Conservation (phyloP, 345 rosid genomes). For the Chamaenerion angustifolium region DNA sequence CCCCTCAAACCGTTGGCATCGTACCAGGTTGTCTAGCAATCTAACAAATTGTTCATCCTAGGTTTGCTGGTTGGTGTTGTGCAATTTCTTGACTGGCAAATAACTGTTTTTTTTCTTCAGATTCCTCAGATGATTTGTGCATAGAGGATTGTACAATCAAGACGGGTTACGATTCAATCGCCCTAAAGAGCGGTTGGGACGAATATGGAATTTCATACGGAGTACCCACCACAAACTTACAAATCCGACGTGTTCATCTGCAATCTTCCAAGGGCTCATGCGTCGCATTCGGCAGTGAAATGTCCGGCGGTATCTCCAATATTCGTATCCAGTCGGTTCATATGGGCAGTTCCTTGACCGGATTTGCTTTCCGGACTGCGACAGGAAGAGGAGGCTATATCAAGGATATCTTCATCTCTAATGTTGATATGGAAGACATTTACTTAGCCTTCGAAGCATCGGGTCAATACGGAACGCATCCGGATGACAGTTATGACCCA, state of each 20-base stretch:
- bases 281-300: slow-evolving; percentile 89
- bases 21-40: slow-evolving; percentile 51
- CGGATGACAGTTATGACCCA: slow-evolving; percentile 61
- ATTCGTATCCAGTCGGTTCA: slow-evolving; percentile 36
- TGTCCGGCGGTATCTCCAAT: slow-evolving; percentile 87
- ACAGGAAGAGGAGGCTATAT: slow-evolving; percentile 85
- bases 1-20: slow-evolving; percentile 58
- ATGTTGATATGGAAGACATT: slow-evolving; percentile 24
- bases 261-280: slow-evolving; percentile 64
- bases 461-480: slow-evolving; percentile 62
- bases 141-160: slow-evolving; percentile 61
- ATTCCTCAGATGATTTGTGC: slow-evolving; percentile 66
- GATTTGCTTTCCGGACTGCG: slow-evolving; percentile 58
- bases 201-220: slow-evolving; percentile 72
- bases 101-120: slow-evolving; percentile 20
- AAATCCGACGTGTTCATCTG: slow-evolving; percentile 46
- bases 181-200: slow-evolving; percentile 96
- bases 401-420: slow-evolving; percentile 38
- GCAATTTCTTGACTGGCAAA: not conserved
- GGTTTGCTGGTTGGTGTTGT: too few species aligned
- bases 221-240: slow-evolving; percentile 46
- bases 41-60: too few species aligned
- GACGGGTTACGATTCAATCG: slow-evolving; percentile 60
- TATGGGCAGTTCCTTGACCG: slow-evolving; percentile 36
- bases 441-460: slow-evolving; percentile 34